phyloP scores from a whole-genome alignment of 768 basidiomycete species.

The Lactarius vividus region DNA sequence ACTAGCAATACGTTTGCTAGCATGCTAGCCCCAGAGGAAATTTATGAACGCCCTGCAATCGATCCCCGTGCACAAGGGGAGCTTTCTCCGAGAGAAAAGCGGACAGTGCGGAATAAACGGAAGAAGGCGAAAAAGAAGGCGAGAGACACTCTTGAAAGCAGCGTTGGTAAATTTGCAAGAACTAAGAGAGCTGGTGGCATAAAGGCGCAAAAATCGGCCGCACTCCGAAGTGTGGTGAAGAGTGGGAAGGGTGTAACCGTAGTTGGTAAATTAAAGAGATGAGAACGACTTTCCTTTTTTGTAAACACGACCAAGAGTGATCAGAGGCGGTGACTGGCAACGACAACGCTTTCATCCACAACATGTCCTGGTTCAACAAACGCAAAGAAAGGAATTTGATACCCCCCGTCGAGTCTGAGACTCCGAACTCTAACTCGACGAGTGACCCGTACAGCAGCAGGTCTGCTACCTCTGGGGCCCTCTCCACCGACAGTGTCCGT shows the following conservation, averaged over 20 bases:
- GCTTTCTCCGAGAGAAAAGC: conserved; percentile 83
- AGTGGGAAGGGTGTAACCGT: conserved; percentile 84
- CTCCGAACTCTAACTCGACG: conserved; percentile 45
- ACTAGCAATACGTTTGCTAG: conserved; percentile 70
- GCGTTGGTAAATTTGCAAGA: conserved; percentile 61
- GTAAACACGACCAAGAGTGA: not conserved
- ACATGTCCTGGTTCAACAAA: conserved; percentile 65
- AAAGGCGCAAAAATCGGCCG: conserved; percentile 82
- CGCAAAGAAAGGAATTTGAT: conserved; percentile 63
- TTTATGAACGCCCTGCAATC: conserved; percentile 60
- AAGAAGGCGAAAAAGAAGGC: conserved; percentile 69
- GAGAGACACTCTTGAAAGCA: conserved; percentile 61
- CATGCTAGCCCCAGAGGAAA: conserved; percentile 92
- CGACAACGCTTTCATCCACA: conserved; percentile 26
- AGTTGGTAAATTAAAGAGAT: conserved; percentile 57
- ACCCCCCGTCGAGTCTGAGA: conserved; percentile 55
- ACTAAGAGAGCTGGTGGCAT: conserved; percentile 49
- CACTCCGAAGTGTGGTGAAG: conserved; percentile 79
- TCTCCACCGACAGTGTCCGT: conserved; percentile 17
- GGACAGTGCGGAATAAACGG: conserved; percentile 60
- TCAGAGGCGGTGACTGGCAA: not conserved
- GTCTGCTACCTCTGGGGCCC: conserved; percentile 24
- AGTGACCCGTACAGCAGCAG: conserved; percentile 52
- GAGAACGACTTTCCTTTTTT: conserved; percentile 12
- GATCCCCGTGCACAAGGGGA: conserved; percentile 69